Conservation (phyloP, 2,329 filamentous ascomycete genomes). For the Sclerotinia sclerotiorum region DNA sequence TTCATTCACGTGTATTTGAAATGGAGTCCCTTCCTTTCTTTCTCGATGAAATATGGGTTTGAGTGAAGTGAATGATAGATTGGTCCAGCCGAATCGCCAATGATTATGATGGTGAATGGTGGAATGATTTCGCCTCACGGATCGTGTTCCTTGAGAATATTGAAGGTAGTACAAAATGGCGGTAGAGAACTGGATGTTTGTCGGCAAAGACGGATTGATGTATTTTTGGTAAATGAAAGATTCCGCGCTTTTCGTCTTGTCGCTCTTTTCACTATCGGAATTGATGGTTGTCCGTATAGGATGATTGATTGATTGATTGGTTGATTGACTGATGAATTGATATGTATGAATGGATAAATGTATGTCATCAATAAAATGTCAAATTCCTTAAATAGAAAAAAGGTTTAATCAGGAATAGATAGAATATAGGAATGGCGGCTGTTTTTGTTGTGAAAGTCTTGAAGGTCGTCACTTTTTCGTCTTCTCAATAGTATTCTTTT, state of each 20-base stretch:
- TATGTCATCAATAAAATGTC: constrained; percentile 2
- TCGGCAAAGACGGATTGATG: not conserved
- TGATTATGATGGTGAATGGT: constrained; percentile 2
- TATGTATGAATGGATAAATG: not conserved
- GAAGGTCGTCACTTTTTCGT: not conserved
- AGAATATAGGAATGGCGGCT: not conserved
- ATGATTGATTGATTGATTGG: not conserved
- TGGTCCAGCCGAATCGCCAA: constrained; percentile 13
- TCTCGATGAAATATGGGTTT: not conserved
- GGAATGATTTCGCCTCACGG: constrained; percentile 11
- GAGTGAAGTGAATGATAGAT: not conserved
- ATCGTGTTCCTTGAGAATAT: constrained; percentile 15
- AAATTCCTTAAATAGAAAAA: constrained; percentile 12
- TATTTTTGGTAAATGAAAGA: not conserved
- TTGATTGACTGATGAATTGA: not conserved
- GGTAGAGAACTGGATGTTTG: not conserved
- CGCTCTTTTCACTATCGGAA: not conserved
- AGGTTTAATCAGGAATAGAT: not conserved
- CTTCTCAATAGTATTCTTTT: not conserved
- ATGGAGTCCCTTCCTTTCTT: not conserved
- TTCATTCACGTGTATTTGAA: not conserved
- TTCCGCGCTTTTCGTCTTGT: not conserved
- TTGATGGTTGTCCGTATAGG: not conserved
- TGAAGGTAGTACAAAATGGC: not conserved
- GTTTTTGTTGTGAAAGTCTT: not conserved